These are phyloP conservation scores for Ophiocordyceps robertsii DNA, from an alignment of 2,329 filamentous ascomycete genomes.

Conservation along the genomic window DNA sequence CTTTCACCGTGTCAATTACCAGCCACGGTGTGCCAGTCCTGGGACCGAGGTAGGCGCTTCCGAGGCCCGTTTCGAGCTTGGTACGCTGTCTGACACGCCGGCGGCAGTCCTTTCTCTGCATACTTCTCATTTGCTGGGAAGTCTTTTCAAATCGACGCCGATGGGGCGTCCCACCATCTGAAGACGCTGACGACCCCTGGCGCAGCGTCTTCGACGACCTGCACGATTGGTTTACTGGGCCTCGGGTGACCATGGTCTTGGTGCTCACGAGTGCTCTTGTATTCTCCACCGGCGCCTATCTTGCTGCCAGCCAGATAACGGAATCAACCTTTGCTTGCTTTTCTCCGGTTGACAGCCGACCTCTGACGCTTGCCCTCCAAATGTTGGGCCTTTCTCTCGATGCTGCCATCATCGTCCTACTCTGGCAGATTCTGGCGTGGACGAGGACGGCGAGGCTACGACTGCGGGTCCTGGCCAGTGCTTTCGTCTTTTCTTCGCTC, in stretches of 20 bases:
- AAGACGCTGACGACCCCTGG: slow-evolving; percentile 32
- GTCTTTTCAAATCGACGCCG: slow-evolving; percentile 22
- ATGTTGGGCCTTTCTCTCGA: slow-evolving; percentile 31
- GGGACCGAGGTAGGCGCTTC: slow-evolving; percentile 31
- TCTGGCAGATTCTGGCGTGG: slow-evolving; percentile 40
- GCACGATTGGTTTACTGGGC: slow-evolving; percentile 29
- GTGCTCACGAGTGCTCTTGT: slow-evolving; percentile 21
- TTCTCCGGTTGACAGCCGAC: slow-evolving; percentile 22
- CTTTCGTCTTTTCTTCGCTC: slow-evolving; percentile 27
- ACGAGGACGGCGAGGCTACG: slow-evolving; percentile 31
- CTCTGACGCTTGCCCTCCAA: slow-evolving; percentile 26
- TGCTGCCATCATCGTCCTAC: slow-evolving; percentile 28
- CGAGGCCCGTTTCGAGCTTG: neutral
- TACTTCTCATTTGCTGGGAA: slow-evolving; percentile 30
- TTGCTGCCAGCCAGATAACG: slow-evolving; percentile 21
- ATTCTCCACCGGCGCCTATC: slow-evolving; percentile 29
- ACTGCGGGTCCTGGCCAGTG: slow-evolving; percentile 28
- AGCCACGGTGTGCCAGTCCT: slow-evolving; percentile 35
- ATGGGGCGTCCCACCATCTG: slow-evolving; percentile 15
- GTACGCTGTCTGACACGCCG: neutral
- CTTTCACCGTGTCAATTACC: slow-evolving; percentile 28
- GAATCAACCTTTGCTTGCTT: slow-evolving; percentile 41
- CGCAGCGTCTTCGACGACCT: slow-evolving; percentile 34
- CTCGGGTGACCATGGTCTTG: slow-evolving; percentile 21
- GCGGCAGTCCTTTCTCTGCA: slow-evolving; percentile 30